These are phyloP conservation scores for Pseudopyrenochaeta lycopersici DNA, from an alignment of 2,329 filamentous ascomycete species.

Conservation along the genomic window DNA sequence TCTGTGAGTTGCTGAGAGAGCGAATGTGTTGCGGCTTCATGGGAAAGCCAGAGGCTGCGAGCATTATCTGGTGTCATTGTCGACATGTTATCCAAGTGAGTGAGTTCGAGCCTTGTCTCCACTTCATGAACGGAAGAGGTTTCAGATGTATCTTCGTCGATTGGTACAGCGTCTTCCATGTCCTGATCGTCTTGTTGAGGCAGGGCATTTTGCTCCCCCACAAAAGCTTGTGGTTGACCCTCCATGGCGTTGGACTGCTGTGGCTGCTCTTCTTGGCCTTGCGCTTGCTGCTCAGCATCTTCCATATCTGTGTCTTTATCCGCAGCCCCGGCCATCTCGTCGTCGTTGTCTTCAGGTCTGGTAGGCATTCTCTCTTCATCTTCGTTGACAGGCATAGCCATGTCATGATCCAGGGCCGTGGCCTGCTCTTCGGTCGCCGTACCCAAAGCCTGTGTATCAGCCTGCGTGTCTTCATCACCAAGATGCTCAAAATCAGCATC, in stretches of 20 bases:
- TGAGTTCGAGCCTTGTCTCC: constrained; percentile 73
- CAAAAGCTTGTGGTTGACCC: constrained; percentile 53
- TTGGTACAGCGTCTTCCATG: constrained; percentile 46
- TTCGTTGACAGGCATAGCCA: constrained; percentile 76
- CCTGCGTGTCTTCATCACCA: constrained; percentile 79
- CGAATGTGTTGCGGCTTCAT: constrained; percentile 83
- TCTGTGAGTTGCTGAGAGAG: constrained; percentile 91
- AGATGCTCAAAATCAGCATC: constrained; percentile 93
- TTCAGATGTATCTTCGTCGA: constrained; percentile 49
- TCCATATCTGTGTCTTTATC: constrained; percentile 54
- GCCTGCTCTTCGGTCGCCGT: constrained; percentile 88
- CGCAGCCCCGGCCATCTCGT: constrained; percentile 27
- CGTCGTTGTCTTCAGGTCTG: constrained; percentile 45
- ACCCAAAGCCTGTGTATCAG: constrained; percentile 92
- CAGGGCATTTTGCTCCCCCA: constrained; percentile 54
- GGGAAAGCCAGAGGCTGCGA: constrained; percentile 81
- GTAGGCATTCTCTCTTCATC: constrained; percentile 54
- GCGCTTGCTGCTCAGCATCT: constrained; percentile 43
- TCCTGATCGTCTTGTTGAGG: constrained; percentile 46
- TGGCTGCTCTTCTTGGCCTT: constrained; percentile 37
- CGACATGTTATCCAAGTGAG: constrained; percentile 67
- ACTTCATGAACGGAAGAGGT: constrained; percentile 52
- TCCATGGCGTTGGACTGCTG: constrained; percentile 38
- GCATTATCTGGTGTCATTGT: constrained; percentile 64
- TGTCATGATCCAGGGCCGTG: constrained; percentile 83